These are phyloP conservation scores for Chlorella sp. DNA, from an alignment of 139 green algal species.

Conservation along the genomic window DNA sequence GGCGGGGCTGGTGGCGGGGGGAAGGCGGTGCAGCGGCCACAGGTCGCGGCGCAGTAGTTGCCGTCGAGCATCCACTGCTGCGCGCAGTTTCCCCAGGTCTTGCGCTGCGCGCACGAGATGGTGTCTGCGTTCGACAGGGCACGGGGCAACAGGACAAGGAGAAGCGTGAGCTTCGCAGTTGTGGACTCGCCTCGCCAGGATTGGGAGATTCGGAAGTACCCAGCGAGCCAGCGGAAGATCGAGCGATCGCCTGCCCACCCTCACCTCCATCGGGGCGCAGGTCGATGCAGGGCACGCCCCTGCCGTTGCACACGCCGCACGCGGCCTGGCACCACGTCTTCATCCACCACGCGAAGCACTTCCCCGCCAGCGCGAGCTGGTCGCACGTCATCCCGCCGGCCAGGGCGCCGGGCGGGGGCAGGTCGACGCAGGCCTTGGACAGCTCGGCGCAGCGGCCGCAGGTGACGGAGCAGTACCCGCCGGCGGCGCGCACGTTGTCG, in stretches of 20 bases:
- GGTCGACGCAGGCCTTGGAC: neutral
- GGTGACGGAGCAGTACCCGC: slow-evolving; percentile 21
- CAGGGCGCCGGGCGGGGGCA: neutral
- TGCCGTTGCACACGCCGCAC: slow-evolving; percentile 1
- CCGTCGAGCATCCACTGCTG: neutral
- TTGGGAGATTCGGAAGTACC: neutral
- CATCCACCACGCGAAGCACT: slow-evolving; percentile 10
- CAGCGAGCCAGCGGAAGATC: neutral
- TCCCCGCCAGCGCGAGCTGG: neutral
- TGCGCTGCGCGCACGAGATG: neutral
- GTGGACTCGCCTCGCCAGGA: neutral
- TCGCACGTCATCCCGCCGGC: neutral
- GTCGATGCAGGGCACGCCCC: slow-evolving; percentile 20
- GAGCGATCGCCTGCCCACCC: neutral
- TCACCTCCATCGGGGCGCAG: slow-evolving; percentile 12
- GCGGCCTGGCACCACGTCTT: neutral
- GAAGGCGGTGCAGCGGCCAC: neutral
- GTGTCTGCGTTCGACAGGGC: neutral
- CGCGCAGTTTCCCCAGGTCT: slow-evolving; percentile 1
- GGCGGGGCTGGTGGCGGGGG: neutral
- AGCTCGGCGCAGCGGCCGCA: slow-evolving; percentile 21
- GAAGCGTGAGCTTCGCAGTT: neutral
- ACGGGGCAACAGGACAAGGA: neutral
- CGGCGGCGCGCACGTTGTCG: slow-evolving; percentile 7
- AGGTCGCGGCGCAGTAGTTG: slow-evolving; percentile 2